Evolutionary conservation across 257 asterid genomes (phyloP), one percentile per base, ranked within the genome.

Genomic region (Scutellaria minor): DNA sequence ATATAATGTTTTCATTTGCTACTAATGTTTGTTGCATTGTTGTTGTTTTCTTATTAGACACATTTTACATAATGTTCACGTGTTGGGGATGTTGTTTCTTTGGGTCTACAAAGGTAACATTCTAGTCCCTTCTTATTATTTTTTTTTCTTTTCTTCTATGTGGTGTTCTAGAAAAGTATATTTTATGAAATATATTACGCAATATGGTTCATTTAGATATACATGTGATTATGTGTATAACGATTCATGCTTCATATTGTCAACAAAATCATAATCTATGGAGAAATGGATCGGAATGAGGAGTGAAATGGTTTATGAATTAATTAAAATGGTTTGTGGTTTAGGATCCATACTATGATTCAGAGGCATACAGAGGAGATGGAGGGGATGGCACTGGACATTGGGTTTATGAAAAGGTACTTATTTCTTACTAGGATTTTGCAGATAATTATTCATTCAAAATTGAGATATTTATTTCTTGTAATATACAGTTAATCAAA

Each of bases 321-420:
- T n/a, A n/a, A n/a, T n/a, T n/a, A n/a, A 5, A 35, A 44, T 70
- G 55, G 35, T 41, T 39, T 66, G 22, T 57, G 63, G 73, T 51
- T 59, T 75, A 92, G 96, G 98, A 92, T 86, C 96, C 98, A 5
- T 92, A 50, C 80, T 90, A 90, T 83, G 96, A 90, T 71, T 90
- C 96, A 45, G 96, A 90, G 70, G 80, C 74, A 6, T 90, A 90
- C 44, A 88, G 97, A 60, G 82, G 82, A 80, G 96, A 88, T 81
- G 97, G 96, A 73, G 97, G 97, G 56, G 96, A 90, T 78, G 96
- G 97, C 20, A 83, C 89, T 62, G 97, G 97, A 40, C 97, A 90
- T 64, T 90, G 96, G 97, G 87, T 90, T 53, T 90, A 92, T 72
- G 96, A 92, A 66, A 92, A 86, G 97, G 97, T 88, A 80, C 57